phyloP scores from a whole-genome alignment of 495 filamentous ascomycete genomes.

The Aspergillus bridgeri region DNA sequence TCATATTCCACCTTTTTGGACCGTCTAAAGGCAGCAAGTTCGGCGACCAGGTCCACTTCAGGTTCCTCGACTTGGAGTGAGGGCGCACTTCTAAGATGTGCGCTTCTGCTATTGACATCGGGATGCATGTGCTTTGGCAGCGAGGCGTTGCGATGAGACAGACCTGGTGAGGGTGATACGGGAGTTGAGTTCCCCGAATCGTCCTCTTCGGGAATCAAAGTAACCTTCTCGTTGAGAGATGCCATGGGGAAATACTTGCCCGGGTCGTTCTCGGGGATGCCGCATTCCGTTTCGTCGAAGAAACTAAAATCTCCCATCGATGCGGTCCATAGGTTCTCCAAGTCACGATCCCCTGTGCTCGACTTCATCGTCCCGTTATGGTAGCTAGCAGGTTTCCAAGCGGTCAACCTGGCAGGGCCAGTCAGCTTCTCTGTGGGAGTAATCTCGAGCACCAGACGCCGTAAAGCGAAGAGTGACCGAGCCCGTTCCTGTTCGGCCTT shows the following conservation, averaged over 20 bases:
- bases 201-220: conserved; percentile 34
- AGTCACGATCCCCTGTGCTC: conserved; percentile 58
- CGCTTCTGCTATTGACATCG: background rate
- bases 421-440: conserved; percentile 29
- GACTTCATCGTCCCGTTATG: conserved; percentile 45
- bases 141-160: conserved; percentile 1
- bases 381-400: conserved; percentile 38
- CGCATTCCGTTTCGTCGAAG: conserved; percentile 60
- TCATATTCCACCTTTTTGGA: conserved; percentile 45
- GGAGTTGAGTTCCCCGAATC: conserved; percentile 16
- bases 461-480: conserved; percentile 51
- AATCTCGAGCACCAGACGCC: conserved; percentile 56
- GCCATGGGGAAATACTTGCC: conserved; percentile 45
- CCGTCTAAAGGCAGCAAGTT: conserved; percentile 47
- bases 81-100: background rate
- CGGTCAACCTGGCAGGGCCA: conserved; percentile 17
- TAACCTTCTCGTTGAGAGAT: conserved; percentile 41
- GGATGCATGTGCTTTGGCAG: background rate
- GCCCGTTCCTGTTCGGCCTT: conserved; percentile 43
- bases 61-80: conserved; percentile 13
- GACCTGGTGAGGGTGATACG: conserved; percentile 10
- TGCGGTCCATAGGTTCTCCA: conserved; percentile 58
- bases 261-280: conserved; percentile 44
- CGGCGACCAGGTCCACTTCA: conserved; percentile 45
- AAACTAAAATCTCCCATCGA: conserved; percentile 61